Evolutionary conservation across 768 basidiomycete species (phyloP), one percentile per base, ranked within the genome.

Genomic region (Phylloporus sp.): DNA sequence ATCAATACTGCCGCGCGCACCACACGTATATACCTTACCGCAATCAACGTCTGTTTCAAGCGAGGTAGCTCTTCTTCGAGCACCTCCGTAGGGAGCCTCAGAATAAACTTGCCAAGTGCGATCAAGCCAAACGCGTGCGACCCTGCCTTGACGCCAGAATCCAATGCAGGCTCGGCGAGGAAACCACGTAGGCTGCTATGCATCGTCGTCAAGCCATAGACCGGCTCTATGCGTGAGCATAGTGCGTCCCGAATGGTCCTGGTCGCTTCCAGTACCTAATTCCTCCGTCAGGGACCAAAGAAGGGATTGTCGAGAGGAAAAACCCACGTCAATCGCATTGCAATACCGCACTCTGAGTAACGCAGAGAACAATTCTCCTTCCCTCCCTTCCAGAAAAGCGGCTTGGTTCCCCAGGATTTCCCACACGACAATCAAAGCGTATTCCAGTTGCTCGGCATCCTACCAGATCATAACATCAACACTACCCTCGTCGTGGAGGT

Each of bases 1-100:
- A 35, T 53, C 20, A 54, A 31, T n/a, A 29, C 9, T 32, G 24
- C 29, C 20, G 22, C 11, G 17, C 10, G 17, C 3, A 33, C 10
- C n/a, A 38, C 6, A 38, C 4, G 3, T 8, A n/a, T 21, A 13
- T 8, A 38, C 9, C 82, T 50, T 48, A 88, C 89, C 31, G 78
- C 69, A 18, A 86, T 84, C 50, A 93, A 62, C 3, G 88, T 89
- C 22, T 62, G 68, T 58, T 80, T 81, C 44, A 93, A 64, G 29
- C 87, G 81, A 33, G 90, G 90, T 33, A 93, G 63, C 55, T 92
- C 90, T 55, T 93, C 90, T 64, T 91, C 90, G 18, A 91, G 78
- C 43, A 93, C 82, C 61, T 91, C 88, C 2, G 81, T 74, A 14
- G 90, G 90, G 15, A 93, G 72, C 28, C 84, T 80, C 47, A 91